Conservation (phyloP, 306 rosid genomes). For the Benincasa hispida region DNA sequence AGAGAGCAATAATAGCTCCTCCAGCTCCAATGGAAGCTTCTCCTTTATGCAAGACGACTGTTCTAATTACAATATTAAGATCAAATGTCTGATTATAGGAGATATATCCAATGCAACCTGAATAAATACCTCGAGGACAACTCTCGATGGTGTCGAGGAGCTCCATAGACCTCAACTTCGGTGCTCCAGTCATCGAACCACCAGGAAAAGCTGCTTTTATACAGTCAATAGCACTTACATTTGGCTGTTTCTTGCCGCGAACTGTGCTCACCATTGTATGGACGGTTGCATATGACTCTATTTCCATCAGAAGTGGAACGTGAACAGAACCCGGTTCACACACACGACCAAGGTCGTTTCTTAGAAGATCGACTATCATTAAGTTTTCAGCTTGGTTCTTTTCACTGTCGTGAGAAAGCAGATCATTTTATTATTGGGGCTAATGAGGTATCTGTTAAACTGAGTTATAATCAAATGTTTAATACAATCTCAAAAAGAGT, state of each 20-base stretch:
- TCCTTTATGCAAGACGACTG: conserved; percentile 60
- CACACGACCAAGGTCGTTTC: conserved; percentile 96
- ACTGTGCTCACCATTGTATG: conserved; percentile 97
- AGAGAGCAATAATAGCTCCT: conserved; percentile 84
- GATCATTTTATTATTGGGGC: not conserved
- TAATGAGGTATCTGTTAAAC: not conserved
- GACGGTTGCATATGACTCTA: conserved; percentile 87
- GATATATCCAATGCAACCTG: conserved; percentile 87
- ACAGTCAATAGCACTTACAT: conserved; percentile 54
- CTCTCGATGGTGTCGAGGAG: conserved; percentile 68
- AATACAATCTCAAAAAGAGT: not conserved
- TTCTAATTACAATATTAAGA: conserved; percentile 91
- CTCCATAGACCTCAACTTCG: conserved; percentile 94
- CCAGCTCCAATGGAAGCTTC: conserved; percentile 99
- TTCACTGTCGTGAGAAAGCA: conserved; percentile 35
- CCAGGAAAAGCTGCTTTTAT: conserved; percentile 93
- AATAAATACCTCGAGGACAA: conserved; percentile 85
- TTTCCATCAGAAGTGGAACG: conserved; percentile 82
- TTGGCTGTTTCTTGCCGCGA: conserved; percentile 57
- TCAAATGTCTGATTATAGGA: conserved; percentile 87
- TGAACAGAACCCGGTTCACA: conserved; percentile 92
- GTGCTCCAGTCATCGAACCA: conserved; percentile 99
- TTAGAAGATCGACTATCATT: conserved; percentile 95
- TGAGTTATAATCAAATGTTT: not conserved
- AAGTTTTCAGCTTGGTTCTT: conserved; percentile 95